Percentiles rank a stretch among this genome's conserved stretches.
phyloP scores from a whole-genome alignment of 306 rosid species.

The Hylodesmum podocarpum region DNA sequence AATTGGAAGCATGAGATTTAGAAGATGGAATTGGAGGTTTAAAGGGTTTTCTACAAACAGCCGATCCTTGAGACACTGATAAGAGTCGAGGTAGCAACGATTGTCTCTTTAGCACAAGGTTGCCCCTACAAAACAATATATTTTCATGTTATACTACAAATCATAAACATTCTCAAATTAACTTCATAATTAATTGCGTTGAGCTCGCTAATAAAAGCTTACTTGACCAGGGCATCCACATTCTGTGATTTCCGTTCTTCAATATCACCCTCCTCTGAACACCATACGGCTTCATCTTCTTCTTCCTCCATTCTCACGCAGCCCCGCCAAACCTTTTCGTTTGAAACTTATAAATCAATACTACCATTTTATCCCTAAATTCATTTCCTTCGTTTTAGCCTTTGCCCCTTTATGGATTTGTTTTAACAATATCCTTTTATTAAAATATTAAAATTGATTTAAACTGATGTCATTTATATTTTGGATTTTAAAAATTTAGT shows the following conservation, averaged over 20 bases:
- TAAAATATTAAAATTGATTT: no score
- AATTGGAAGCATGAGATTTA: slow-evolving; percentile 45
- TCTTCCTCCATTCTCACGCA: slow-evolving; percentile 41
- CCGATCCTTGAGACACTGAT: slow-evolving; percentile 65
- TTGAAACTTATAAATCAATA: not conserved
- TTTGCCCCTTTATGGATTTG: no score
- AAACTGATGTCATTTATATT: no score
- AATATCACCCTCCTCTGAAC: slow-evolving; percentile 29
- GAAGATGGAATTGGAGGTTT: slow-evolving; percentile 85
- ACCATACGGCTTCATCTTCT: slow-evolving; percentile 46
- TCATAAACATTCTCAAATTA: not conserved
- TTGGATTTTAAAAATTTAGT: no score
- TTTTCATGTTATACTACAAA: not conserved
- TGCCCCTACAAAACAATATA: slow-evolving; percentile 43
- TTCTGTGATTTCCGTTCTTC: slow-evolving; percentile 71
- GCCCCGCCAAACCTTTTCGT: slow-evolving; percentile 24
- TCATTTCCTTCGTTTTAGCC: no score
- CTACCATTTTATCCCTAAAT: no score
- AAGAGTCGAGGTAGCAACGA: slow-evolving; percentile 84
- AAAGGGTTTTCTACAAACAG: slow-evolving; percentile 82
- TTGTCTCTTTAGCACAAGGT: slow-evolving; percentile 75
- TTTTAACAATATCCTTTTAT: no score
- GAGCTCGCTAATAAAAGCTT: not conserved
- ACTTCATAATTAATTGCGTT: not conserved
- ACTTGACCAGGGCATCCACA: slow-evolving; percentile 86